Evolutionary conservation across 768 basidiomycete genomes (phyloP).

Genomic region (Jaapia argillacea): DNA sequence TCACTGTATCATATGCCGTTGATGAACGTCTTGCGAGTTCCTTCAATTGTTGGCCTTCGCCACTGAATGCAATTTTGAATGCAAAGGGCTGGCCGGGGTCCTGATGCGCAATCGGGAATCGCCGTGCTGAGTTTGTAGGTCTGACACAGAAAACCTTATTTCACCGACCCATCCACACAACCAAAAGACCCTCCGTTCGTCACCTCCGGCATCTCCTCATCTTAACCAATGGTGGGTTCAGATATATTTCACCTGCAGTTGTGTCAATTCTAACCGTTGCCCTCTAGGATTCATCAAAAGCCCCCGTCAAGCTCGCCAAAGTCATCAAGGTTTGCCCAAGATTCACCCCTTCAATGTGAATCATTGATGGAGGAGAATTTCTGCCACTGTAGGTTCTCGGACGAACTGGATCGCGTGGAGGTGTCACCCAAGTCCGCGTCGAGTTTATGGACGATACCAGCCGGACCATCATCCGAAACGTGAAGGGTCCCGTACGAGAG

Average conservation of each 20-base stretch:
- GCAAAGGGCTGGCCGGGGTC: no score
- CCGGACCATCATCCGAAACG: slow-evolving; percentile 96
- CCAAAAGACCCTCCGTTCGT: slow-evolving; percentile 16
- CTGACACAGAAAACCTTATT: slow-evolving; percentile 18
- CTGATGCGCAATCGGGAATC: no score
- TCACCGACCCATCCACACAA: slow-evolving; percentile 16
- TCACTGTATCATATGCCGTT: no score
- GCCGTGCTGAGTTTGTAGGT: slow-evolving; percentile 1
- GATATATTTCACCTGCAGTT: neutral
- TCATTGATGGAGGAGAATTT: no score
- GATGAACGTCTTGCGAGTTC: no score
- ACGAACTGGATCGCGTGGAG: slow-evolving; percentile 96
- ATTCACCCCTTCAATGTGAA: no score
- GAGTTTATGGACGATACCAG: slow-evolving; percentile 98
- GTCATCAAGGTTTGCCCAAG: slow-evolving; percentile 72
- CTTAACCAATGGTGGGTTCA: slow-evolving; percentile 16
- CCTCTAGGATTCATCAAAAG: slow-evolving; percentile 79
- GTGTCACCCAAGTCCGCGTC: slow-evolving; percentile 98
- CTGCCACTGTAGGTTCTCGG: slow-evolving; percentile 82
- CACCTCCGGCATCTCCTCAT: slow-evolving; percentile 12
- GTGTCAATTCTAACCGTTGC: slow-evolving; percentile 9
- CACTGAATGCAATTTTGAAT: no score
- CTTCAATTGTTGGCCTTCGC: no score
- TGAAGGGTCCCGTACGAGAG: slow-evolving; percentile 94
- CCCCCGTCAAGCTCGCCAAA: slow-evolving; percentile 94